A percentile compares a stretch with the other conserved stretches of the same genome.
These are phyloP conservation scores for Forsythia viridissima DNA, from an alignment of 257 asterid species.

Conservation along the genomic window DNA sequence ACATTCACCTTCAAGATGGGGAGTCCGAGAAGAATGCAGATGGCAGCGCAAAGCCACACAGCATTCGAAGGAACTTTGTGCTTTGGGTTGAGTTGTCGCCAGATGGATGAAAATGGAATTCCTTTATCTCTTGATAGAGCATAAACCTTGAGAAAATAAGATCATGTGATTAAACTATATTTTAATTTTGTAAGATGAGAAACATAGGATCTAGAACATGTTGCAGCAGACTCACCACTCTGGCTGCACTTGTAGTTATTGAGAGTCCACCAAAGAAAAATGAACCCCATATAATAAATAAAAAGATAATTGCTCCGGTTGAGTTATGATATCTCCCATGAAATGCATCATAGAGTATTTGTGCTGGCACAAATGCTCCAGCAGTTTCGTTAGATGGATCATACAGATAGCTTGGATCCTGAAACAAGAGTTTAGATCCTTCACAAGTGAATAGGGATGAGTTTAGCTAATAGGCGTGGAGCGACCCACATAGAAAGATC, in stretches of 20 bases:
- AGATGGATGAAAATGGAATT: slow-evolving; percentile 41
- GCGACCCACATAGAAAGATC: not conserved
- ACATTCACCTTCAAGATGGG: slow-evolving; percentile 49
- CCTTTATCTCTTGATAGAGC: slow-evolving; percentile 52
- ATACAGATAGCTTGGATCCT: slow-evolving; percentile 35
- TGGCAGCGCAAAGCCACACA: slow-evolving; percentile 48
- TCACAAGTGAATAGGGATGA: not conserved
- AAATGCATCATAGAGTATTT: slow-evolving; percentile 49
- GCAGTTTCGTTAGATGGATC: slow-evolving; percentile 41
- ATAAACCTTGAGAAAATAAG: slow-evolving; percentile 32
- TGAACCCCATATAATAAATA: slow-evolving; percentile 47
- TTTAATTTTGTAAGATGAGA: too few relatives aligned
- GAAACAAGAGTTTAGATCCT: not conserved
- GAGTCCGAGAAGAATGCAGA: slow-evolving; percentile 41
- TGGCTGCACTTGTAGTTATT: slow-evolving; percentile 45
- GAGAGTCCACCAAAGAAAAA: slow-evolving; percentile 54
- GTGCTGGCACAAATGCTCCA: slow-evolving; percentile 48
- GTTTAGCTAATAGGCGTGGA: not conserved
- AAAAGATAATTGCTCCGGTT: slow-evolving; percentile 35
- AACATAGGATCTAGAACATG: too few relatives aligned
- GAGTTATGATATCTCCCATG: slow-evolving; percentile 33
- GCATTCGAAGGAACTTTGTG: slow-evolving; percentile 50
- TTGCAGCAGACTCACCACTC: slow-evolving; percentile 32
- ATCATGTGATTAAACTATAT: too few relatives aligned
- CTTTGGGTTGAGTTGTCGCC: slow-evolving; percentile 42